Evolutionary conservation across 495 filamentous ascomycete species (phyloP).

Genomic region (Aspergillus incahuasiensis): DNA sequence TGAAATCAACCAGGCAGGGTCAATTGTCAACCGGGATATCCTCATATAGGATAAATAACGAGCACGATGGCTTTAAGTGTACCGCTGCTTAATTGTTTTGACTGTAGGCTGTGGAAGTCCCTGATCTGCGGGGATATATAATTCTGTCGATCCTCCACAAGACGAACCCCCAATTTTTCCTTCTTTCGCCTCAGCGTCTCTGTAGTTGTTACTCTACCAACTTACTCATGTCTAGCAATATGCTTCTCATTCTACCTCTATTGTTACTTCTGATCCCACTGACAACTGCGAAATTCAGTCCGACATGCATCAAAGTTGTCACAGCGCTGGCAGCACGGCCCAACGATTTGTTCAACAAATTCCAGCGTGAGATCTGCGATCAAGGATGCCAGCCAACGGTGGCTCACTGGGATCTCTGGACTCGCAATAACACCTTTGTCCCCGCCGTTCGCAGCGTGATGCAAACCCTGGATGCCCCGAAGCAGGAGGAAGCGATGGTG

Average conservation of each 20-base stretch:
- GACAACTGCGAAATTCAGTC: slow-evolving; percentile 27
- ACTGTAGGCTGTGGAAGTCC: background rate
- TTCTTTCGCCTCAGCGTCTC: background rate
- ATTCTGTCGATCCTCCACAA: background rate
- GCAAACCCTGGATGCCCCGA: slow-evolving; percentile 30
- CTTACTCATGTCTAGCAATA: background rate
- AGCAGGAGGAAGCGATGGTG: slow-evolving; percentile 31
- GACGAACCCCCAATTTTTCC: background rate
- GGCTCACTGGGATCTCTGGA: slow-evolving; percentile 45
- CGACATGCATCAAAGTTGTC: slow-evolving; percentile 37
- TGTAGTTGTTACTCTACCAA: background rate
- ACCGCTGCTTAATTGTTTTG: background rate
- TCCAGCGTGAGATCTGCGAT: slow-evolving; percentile 41
- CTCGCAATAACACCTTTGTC: slow-evolving; percentile 40
- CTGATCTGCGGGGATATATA: background rate
- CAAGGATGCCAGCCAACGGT: slow-evolving; percentile 39
- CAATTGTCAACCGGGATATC: background rate
- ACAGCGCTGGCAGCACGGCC: slow-evolving; percentile 34
- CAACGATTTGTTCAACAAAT: slow-evolving; percentile 32
- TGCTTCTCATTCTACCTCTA: slow-evolving; percentile 21
- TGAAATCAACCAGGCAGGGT: background rate
- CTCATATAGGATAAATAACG: no score
- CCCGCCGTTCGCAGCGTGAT: slow-evolving; percentile 39
- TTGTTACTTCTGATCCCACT: slow-evolving; percentile 21
- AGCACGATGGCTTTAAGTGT: no score